Percentiles rank a stretch among this genome's conserved stretches.
Conservation (phyloP, 1,139 yeast species). For the Candida dubliniensis region DNA sequence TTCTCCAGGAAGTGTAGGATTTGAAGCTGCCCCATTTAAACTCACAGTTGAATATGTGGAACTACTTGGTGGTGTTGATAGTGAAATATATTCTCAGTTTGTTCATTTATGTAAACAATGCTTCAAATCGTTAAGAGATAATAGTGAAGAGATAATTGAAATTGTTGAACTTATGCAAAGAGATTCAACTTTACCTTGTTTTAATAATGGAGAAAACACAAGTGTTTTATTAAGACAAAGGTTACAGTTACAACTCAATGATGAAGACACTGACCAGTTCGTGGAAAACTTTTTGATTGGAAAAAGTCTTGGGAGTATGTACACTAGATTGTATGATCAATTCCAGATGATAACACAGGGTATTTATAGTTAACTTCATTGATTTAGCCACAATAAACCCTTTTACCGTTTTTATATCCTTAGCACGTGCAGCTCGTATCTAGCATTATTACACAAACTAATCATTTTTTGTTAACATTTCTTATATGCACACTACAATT, state of each 20-base stretch:
- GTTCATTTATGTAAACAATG: constrained; percentile 76
- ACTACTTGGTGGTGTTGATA: constrained; percentile 72
- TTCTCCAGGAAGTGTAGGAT: constrained; percentile 94
- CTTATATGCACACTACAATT: no score
- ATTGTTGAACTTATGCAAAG: constrained; percentile 93
- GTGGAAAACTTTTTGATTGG: constrained; percentile 75
- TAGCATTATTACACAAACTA: no score
- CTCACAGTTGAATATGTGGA: constrained; percentile 86
- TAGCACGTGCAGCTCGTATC: no score
- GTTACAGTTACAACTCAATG: constrained; percentile 72
- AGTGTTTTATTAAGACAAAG: constrained; percentile 76
- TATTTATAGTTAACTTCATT: constrained; percentile 75
- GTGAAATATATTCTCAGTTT: no score
- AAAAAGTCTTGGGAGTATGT: constrained; percentile 83
- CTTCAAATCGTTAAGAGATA: constrained; percentile 71
- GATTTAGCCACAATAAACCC: no score
- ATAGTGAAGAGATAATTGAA: constrained; percentile 67
- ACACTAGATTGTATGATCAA: constrained; percentile 90
- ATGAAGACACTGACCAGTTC: constrained; percentile 70
- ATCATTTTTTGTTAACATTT: no score
- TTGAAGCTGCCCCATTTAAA: constrained; percentile 96
- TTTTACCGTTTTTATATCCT: no score
- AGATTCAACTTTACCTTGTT: constrained; percentile 88
- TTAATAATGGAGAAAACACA: constrained; percentile 82
- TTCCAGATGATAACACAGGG: constrained; percentile 94